phyloP scores from a whole-genome alignment of 2,329 filamentous ascomycete species.

The Arthroderma sp. region DNA sequence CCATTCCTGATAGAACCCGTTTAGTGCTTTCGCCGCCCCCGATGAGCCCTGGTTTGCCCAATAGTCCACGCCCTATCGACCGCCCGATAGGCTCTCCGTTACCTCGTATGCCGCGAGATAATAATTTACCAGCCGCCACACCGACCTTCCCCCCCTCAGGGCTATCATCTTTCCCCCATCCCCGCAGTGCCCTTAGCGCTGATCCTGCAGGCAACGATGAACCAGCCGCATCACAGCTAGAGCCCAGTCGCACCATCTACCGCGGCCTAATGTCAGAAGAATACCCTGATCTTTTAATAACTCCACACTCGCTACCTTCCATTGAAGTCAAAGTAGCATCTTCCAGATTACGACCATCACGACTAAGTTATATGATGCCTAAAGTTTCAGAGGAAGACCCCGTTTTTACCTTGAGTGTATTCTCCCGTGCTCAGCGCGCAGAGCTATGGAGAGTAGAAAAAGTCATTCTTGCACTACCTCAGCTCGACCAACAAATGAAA shows the following conservation, averaged over 20 bases:
- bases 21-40: constrained; percentile 29
- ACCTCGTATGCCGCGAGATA: constrained; percentile 43
- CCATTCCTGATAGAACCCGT: constrained; percentile 17
- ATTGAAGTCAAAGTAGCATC: constrained; percentile 81
- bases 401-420: constrained; percentile 80
- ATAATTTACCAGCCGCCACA: constrained; percentile 44
- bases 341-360: constrained; percentile 84
- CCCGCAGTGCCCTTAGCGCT: neutral
- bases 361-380: constrained; percentile 67
- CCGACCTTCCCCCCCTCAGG: constrained; percentile 58
- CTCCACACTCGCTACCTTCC: constrained; percentile 76
- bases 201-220: constrained; percentile 7
- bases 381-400: constrained; percentile 80
- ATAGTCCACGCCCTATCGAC: constrained; percentile 48
- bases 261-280: constrained; percentile 71
- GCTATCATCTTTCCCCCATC: constrained; percentile 57
- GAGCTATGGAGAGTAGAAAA: constrained; percentile 96
- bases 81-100: constrained; percentile 46
- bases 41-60: constrained; percentile 50
- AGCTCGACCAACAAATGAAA: constrained; percentile 69
- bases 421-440: constrained; percentile 53
- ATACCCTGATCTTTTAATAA: constrained; percentile 70
- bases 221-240: constrained; percentile 16
- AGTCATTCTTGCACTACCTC: constrained; percentile 65
- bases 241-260: constrained; percentile 39